A percentile compares a stretch with the other conserved stretches of the same genome.
These are phyloP conservation scores for Naumovozyma castellii DNA, from an alignment of 805 yeast species.

Conservation along the genomic window DNA sequence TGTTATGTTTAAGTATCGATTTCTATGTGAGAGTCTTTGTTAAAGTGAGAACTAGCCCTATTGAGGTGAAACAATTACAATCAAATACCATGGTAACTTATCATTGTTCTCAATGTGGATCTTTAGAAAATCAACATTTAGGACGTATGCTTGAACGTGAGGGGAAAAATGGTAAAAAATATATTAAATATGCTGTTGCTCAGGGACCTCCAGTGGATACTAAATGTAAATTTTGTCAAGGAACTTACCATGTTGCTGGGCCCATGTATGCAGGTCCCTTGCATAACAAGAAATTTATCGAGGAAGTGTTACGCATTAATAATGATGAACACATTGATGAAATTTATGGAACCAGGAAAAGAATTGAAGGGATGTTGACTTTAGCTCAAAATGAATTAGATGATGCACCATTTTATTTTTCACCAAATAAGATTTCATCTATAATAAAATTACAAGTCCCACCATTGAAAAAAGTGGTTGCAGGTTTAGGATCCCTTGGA, in stretches of 20 bases:
- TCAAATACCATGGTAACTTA: conserved; percentile 69
- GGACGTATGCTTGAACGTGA: conserved; percentile 49
- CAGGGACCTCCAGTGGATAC: conserved; percentile 53
- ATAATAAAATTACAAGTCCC: conserved; percentile 77
- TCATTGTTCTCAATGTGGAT: conserved; percentile 81
- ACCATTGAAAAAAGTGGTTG: conserved; percentile 56
- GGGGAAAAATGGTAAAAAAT: conserved; percentile 29
- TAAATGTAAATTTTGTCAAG: conserved; percentile 59
- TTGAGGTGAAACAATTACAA: conserved; percentile 69
- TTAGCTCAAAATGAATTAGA: conserved; percentile 65
- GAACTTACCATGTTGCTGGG: conserved; percentile 71
- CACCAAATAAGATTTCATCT: conserved; percentile 67
- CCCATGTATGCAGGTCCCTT: conserved; percentile 91
- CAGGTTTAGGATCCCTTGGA: conserved; percentile 81
- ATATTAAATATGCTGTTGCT: conserved; percentile 50
- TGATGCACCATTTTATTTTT: conserved; percentile 69
- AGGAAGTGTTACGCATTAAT: conserved; percentile 50
- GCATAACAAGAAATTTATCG: conserved; percentile 61
- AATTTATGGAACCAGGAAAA: conserved; percentile 65
- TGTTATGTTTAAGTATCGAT: conserved; percentile 78
- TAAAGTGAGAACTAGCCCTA: conserved; percentile 67
- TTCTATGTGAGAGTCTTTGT: conserved; percentile 85
- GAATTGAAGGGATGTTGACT: conserved; percentile 89
- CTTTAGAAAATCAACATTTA: conserved; percentile 59
- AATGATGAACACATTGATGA: conserved; percentile 34